A percentile compares a stretch with the other conserved stretches of the same genome.
Conservation (phyloP, 805 yeast species). For the Candida morakotiae region DNA sequence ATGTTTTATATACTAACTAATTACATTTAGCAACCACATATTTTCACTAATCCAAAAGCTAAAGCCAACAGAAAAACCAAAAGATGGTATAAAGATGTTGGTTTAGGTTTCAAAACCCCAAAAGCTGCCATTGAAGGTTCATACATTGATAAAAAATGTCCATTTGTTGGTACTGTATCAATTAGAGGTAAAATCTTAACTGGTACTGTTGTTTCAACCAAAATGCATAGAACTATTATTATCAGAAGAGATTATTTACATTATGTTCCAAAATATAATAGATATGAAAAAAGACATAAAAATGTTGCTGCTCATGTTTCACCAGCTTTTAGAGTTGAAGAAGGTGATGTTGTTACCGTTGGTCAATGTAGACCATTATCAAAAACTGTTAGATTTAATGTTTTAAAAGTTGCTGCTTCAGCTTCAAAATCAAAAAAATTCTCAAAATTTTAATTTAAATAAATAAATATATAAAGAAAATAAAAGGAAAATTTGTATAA, state of each 20-base stretch:
- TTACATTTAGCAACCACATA: constrained; percentile 89
- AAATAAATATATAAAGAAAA: constrained; percentile 4
- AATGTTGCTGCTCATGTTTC: constrained; percentile 99
- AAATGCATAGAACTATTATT: constrained; percentile 99
- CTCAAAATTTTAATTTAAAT: constrained; percentile 76
- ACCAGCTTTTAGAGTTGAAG: constrained; percentile 99
- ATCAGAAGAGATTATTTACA: constrained; percentile 99
- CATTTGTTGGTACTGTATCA: constrained; percentile 94
- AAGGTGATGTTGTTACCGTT: constrained; percentile 98
- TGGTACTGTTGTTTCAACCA: constrained; percentile 99
- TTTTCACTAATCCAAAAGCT: constrained; percentile 99
- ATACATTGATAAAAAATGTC: constrained; percentile 99
- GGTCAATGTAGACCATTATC: constrained; percentile 99
- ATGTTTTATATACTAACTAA: constrained; percentile 19
- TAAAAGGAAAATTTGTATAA: too few species aligned
- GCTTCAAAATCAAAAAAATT: constrained; percentile 90
- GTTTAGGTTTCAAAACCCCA: constrained; percentile 99
- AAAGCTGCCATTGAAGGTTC: constrained; percentile 96
- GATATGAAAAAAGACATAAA: constrained; percentile 99
- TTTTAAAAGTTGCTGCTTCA: constrained; percentile 89
- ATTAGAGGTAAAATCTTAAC: constrained; percentile 99
- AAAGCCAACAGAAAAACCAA: constrained; percentile 97
- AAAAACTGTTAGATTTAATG: constrained; percentile 99
- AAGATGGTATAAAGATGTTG: constrained; percentile 99
- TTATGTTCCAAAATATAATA: constrained; percentile 99